Evolutionary conservation across 2,329 filamentous ascomycete species (phyloP).

Genomic region (Fusarium dlaminii): DNA sequence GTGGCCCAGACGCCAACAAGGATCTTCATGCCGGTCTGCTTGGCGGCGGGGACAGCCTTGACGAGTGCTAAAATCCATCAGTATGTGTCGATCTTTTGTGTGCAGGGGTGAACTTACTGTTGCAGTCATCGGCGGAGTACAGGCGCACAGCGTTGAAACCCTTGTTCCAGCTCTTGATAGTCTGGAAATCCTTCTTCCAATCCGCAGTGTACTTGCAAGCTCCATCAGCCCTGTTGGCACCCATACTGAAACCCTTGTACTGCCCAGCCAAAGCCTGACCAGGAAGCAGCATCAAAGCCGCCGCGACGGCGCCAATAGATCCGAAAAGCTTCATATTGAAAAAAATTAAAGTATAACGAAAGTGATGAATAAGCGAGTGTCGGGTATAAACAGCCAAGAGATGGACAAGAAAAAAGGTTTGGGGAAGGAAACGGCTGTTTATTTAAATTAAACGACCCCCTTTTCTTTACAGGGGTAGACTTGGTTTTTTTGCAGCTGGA

Average conservation of each 20-base stretch:
- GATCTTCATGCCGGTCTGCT: constrained; percentile 38
- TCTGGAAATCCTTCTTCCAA: constrained; percentile 41
- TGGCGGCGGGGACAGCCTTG: constrained; percentile 39
- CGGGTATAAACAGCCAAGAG: background rate
- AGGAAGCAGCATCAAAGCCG: constrained; percentile 30
- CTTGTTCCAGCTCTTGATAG: constrained; percentile 40
- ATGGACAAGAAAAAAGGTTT: background rate
- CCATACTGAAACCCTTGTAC: constrained; percentile 40
- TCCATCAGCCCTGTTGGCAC: constrained; percentile 36
- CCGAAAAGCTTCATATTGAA: constrained; percentile 33
- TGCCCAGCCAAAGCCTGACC: constrained; percentile 34
- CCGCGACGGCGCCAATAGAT: constrained; percentile 24
- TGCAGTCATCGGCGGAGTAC: constrained; percentile 34
- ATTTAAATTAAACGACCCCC: constrained; percentile 16
- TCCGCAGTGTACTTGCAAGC: constrained; percentile 35
- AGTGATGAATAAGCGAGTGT: constrained; percentile 15
- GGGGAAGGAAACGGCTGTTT: background rate
- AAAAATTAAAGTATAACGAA: background rate
- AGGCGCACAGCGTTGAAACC: constrained; percentile 40
- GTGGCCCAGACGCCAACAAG: constrained; percentile 39
- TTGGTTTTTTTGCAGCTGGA: background rate
- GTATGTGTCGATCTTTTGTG: background rate
- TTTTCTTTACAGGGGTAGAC: background rate
- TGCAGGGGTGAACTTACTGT: constrained; percentile 20
- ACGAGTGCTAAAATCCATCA: constrained; percentile 26